These are phyloP conservation scores for Termitomyces sp. DNA, from an alignment of 768 basidiomycete genomes.

Conservation along the genomic window DNA sequence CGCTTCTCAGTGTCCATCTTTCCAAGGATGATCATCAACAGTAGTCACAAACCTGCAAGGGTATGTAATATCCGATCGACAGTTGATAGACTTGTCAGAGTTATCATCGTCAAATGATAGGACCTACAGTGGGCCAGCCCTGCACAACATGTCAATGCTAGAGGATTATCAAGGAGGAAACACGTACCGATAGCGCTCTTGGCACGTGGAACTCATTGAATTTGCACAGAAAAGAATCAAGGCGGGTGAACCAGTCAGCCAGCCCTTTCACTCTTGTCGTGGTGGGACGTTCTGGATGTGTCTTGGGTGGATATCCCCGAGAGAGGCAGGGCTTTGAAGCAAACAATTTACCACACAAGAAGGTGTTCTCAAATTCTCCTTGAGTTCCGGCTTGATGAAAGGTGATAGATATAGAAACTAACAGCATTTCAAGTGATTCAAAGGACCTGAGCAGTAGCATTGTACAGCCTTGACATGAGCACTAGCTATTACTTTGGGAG, in stretches of 20 bases:
- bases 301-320: conserved; percentile 4
- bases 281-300: conserved; percentile 30
- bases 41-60: conserved; percentile 8
- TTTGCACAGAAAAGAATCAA: background rate
- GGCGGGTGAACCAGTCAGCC: background rate
- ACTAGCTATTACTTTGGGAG: background rate
- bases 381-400: background rate
- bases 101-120: background rate
- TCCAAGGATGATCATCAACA: background rate
- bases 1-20: background rate
- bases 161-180: background rate
- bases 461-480: background rate
- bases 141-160: background rate
- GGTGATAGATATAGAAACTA: no score
- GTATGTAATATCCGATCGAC: background rate
- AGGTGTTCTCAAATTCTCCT: background rate
- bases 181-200: conserved; percentile 7
- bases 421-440: background rate
- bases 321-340: background rate
- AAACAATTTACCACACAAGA: background rate
- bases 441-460: background rate
- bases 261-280: background rate
- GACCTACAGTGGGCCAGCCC: conserved; percentile 7
- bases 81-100: background rate
- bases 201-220: conserved; percentile 3